Conservation (phyloP, 2,329 filamentous ascomycete genomes). For the Colletotrichum sp. region DNA sequence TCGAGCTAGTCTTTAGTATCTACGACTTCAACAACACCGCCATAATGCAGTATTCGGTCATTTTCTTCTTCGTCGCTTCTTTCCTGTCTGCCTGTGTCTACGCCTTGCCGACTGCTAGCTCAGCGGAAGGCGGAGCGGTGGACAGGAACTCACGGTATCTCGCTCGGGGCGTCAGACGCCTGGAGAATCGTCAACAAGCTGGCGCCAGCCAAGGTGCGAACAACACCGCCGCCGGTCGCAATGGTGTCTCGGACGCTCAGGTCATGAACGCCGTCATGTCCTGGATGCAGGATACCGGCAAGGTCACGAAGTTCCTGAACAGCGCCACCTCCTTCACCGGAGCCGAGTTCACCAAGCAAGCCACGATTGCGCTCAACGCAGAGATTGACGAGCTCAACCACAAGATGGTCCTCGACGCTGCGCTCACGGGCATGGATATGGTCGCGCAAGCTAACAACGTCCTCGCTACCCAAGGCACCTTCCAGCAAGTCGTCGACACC, state of each 20-base stretch:
- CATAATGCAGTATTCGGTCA: constrained; percentile 10
- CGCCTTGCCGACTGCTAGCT: constrained; percentile 13
- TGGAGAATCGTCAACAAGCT: not conserved
- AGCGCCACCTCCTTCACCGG: constrained; percentile 23
- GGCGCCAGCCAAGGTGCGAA: constrained; percentile 1
- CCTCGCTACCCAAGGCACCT: constrained; percentile 23
- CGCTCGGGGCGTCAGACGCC: not conserved
- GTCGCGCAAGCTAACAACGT: constrained; percentile 22
- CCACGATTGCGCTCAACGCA: constrained; percentile 25
- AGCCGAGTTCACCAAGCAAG: constrained; percentile 23
- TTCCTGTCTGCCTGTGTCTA: not conserved
- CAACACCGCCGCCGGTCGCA: not conserved
- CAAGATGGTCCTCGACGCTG: constrained; percentile 24
- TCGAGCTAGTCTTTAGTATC: constrained; percentile 2
- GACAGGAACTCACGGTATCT: not conserved
- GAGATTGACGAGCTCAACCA: constrained; percentile 27
- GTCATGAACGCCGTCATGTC: constrained; percentile 24
- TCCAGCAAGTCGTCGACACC: constrained; percentile 24
- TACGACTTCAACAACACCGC: not conserved
- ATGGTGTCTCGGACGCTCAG: constrained; percentile 21
- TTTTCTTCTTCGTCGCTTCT: constrained; percentile 5
- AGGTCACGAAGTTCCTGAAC: constrained; percentile 25
- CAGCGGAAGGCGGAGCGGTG: not conserved
- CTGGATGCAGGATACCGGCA: constrained; percentile 24
- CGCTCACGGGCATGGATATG: constrained; percentile 8